These are phyloP conservation scores for Globisporangium irregulare DNA, from an alignment of 352 stramenopile species.

Conservation along the genomic window DNA sequence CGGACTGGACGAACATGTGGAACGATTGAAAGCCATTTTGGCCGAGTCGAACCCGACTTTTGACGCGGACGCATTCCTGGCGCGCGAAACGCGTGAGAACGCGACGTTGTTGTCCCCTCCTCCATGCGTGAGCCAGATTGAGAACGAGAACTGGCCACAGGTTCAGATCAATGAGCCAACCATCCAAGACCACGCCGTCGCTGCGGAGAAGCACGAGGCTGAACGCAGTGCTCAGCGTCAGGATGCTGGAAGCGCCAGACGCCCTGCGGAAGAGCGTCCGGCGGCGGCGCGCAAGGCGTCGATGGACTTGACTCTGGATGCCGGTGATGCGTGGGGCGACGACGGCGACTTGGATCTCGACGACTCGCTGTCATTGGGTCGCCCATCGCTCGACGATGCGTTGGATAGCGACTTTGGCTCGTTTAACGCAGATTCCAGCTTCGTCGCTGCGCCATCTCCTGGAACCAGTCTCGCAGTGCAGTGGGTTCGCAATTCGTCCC, in stretches of 20 bases:
- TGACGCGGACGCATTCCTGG: conserved; percentile 61
- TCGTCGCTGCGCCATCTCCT: conserved; percentile 89
- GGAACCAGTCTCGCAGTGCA: conserved; percentile 86
- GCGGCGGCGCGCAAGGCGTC: conserved; percentile 51
- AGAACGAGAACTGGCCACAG: conserved; percentile 97
- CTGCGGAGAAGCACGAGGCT: conserved; percentile 75
- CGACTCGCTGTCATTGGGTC: conserved; percentile 58
- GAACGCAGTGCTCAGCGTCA: conserved; percentile 68
- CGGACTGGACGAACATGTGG: conserved; percentile 93
- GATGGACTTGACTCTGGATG: conserved; percentile 73
- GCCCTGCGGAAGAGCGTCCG: conserved; percentile 39
- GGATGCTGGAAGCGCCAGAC: conserved; percentile 28
- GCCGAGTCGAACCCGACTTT: conserved; percentile 88
- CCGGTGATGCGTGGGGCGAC: conserved; percentile 72
- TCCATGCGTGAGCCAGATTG: conserved; percentile 89
- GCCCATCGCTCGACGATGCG: conserved; percentile 44
- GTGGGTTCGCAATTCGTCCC: conserved; percentile 96
- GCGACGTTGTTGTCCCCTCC: conserved; percentile 91
- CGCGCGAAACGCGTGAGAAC: conserved; percentile 57
- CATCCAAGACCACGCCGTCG: conserved; percentile 79
- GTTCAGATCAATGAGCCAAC: conserved; percentile 93
- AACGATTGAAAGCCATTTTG: conserved; percentile 90
- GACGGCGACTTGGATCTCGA: conserved; percentile 88
- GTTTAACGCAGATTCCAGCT: conserved; percentile 39
- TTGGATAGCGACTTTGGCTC: conserved; percentile 57